Evolutionary conservation across 495 filamentous ascomycete genomes (phyloP).

Genomic region (Beverwykella pulmonaria): DNA sequence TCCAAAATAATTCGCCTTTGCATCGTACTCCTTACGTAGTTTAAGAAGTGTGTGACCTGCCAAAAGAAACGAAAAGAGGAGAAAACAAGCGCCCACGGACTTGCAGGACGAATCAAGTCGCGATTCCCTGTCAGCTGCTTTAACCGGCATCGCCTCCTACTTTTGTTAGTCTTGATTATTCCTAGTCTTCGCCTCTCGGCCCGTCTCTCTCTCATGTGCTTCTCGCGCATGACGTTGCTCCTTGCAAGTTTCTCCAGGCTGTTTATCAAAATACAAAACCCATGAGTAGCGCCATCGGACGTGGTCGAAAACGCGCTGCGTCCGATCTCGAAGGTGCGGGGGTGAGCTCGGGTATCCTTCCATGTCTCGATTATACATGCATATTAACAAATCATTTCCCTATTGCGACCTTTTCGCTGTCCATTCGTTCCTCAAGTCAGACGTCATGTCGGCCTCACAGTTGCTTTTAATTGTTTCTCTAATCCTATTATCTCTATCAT

Average conservation of each 20-base stretch:
- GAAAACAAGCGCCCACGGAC: neutral
- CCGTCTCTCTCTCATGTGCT: neutral
- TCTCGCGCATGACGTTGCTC: conserved; percentile 1
- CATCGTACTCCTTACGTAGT: too few species aligned
- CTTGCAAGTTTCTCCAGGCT: neutral
- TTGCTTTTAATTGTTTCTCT: conserved; percentile 13
- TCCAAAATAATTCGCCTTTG: too few species aligned
- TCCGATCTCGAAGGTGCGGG: conserved; percentile 16
- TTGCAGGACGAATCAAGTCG: conserved; percentile 1
- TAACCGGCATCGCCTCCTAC: conserved; percentile 15
- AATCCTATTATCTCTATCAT: conserved; percentile 9
- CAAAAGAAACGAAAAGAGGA: neutral
- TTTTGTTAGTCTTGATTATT: neutral
- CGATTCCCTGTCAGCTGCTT: conserved; percentile 22
- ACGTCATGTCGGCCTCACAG: neutral
- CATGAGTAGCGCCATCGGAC: conserved; percentile 15
- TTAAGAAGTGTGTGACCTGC: neutral
- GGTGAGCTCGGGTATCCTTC: neutral
- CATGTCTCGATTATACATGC: conserved; percentile 15
- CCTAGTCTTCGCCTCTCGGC: neutral
- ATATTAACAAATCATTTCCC: neutral
- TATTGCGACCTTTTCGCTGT: neutral
- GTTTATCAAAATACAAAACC: conserved; percentile 18
- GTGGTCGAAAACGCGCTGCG: conserved; percentile 4
- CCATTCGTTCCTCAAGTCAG: conserved; percentile 2